Conservation (phyloP, 192 early-diverging fungal species). For the Coemansia asiatica region DNA sequence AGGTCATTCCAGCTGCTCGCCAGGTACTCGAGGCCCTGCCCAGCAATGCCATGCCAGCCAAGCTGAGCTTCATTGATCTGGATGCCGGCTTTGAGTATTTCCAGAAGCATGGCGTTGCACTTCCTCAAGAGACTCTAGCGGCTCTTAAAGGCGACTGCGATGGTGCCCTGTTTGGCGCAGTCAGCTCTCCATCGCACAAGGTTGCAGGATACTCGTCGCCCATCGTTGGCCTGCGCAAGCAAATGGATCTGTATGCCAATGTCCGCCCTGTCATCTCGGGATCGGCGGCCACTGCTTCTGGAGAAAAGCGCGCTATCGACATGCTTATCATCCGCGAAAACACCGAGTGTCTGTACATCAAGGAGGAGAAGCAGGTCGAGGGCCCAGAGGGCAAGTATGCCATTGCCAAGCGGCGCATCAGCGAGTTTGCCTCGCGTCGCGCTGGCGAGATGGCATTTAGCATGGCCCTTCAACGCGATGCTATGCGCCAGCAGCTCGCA, state of each 20-base stretch:
- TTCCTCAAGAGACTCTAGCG: slow-evolving; percentile 84
- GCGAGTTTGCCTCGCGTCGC: slow-evolving; percentile 82
- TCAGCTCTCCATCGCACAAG: slow-evolving; percentile 97
- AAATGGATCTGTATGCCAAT: slow-evolving; percentile 95
- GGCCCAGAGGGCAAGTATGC: slow-evolving; percentile 62
- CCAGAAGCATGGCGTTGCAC: slow-evolving; percentile 87
- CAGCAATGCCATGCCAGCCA: slow-evolving; percentile 54
- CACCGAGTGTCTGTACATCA: slow-evolving; percentile 86
- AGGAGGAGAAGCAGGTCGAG: slow-evolving; percentile 55
- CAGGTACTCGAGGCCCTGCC: slow-evolving; percentile 80
- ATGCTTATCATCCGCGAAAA: slow-evolving; percentile 98
- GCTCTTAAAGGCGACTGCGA: slow-evolving; percentile 80
- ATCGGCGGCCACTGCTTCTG: slow-evolving; percentile 52
- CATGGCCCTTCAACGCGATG: slow-evolving; percentile 81
- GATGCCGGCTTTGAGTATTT: slow-evolving; percentile 97
- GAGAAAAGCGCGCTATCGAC: slow-evolving; percentile 70
- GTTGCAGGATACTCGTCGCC: slow-evolving; percentile 98
- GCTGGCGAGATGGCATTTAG: slow-evolving; percentile 90
- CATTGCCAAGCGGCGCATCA: slow-evolving; percentile 86
- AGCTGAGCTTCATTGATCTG: slow-evolving; percentile 78
- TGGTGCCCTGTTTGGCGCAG: slow-evolving; percentile 95
- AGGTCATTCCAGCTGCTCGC: slow-evolving; percentile 95
- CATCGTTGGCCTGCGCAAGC: slow-evolving; percentile 93
- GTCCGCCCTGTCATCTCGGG: slow-evolving; percentile 89
- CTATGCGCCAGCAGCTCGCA: slow-evolving; percentile 61